Evolutionary conservation across 192 early-diverging fungal genomes (phyloP).

Genomic region (Phlyctochytrium arcticum): DNA sequence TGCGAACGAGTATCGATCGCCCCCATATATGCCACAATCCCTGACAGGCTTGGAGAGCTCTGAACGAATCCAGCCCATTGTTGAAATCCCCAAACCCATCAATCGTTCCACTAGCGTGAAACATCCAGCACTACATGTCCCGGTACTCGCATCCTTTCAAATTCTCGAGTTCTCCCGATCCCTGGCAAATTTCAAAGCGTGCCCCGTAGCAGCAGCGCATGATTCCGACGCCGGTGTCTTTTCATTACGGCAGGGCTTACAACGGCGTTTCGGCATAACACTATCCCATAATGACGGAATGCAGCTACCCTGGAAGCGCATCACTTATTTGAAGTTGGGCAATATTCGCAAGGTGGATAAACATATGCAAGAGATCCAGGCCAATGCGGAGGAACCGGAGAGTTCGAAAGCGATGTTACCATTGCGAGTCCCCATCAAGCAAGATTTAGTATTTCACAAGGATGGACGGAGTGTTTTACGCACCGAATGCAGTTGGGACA

Average conservation of each 20-base stretch:
- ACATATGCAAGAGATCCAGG: conserved; percentile 5
- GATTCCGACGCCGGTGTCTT: conserved; percentile 23
- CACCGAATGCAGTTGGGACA: conserved; percentile 33
- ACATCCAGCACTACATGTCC: conserved; percentile 5
- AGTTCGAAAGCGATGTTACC: conserved; percentile 13
- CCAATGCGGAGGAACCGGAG: conserved; percentile 11
- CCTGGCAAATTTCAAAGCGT: conserved; percentile 31
- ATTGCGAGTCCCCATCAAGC: conserved; percentile 17
- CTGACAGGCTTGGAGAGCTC: not conserved
- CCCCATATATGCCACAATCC: not conserved
- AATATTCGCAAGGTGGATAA: conserved; percentile 14
- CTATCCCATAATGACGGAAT: conserved; percentile 30
- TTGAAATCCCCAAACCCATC: not conserved
- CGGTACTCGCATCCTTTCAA: conserved; percentile 31
- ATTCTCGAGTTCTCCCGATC: conserved; percentile 30
- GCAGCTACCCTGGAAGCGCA: conserved; percentile 25
- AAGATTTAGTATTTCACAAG: not conserved
- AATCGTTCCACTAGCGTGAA: not conserved
- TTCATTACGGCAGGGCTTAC: conserved; percentile 37
- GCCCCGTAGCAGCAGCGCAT: conserved; percentile 24
- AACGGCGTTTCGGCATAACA: conserved; percentile 24
- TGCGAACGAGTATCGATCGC: conserved; percentile 4
- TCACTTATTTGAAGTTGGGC: conserved; percentile 23
- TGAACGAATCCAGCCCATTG: not conserved
- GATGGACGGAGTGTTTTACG: conserved; percentile 28